A percentile compares a stretch with the other conserved stretches of the same genome.
Conservation (phyloP, 2,329 filamentous ascomycete species). For the Cordyceps pruinosa region DNA sequence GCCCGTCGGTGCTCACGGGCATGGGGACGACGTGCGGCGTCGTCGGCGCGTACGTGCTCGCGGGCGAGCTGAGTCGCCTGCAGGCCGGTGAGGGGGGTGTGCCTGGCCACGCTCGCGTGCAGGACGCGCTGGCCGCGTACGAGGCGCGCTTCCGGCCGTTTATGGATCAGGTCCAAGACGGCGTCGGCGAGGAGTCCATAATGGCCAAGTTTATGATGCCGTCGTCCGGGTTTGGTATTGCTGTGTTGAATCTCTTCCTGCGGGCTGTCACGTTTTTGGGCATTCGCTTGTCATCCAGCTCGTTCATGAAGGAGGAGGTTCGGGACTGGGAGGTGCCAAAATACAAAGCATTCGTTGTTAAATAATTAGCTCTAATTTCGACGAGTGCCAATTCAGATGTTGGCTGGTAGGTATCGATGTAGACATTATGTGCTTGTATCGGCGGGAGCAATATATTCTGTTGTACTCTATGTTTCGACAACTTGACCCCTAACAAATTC, state of each 20-base stretch:
- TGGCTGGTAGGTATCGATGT: too few relatives aligned
- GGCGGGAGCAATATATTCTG: too few relatives aligned
- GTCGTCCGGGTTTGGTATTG: constrained; percentile 5
- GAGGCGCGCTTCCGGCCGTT: constrained; percentile 38
- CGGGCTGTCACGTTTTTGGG: constrained; percentile 7
- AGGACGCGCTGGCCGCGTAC: constrained; percentile 34
- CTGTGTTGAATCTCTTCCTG: neutral
- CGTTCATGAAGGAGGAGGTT: constrained; percentile 9
- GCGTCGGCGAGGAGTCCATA: constrained; percentile 7
- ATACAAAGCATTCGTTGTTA: neutral
- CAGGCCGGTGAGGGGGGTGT: neutral
- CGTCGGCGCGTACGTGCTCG: constrained; percentile 48
- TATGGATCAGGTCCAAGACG: constrained; percentile 29
- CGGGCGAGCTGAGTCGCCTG: constrained; percentile 39
- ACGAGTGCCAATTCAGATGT: too few relatives aligned
- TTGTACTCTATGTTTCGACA: too few relatives aligned
- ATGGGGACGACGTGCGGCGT: constrained; percentile 45
- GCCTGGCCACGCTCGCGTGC: constrained; percentile 15
- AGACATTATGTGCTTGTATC: too few relatives aligned
- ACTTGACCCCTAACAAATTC: too few relatives aligned
- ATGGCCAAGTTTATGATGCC: constrained; percentile 1
- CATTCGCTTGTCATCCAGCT: constrained; percentile 5
- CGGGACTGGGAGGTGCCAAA: constrained; percentile 12
- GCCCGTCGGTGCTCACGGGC: constrained; percentile 41
- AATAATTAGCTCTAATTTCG: too few relatives aligned